Conservation (phyloP, 169 alveolate genomes). For the Miamiensis avidus region DNA sequence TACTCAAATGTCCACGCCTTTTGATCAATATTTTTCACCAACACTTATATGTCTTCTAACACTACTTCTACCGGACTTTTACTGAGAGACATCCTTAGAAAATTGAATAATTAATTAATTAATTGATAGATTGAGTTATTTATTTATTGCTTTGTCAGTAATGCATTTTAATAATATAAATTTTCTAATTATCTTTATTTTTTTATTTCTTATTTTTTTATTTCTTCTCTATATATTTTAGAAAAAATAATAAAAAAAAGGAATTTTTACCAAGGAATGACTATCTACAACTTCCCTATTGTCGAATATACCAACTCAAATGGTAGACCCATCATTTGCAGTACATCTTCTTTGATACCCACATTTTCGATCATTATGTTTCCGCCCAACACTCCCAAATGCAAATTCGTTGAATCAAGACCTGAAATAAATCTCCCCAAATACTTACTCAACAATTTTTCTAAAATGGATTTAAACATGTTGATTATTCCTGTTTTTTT, state of each 20-base stretch:
- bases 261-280: constrained; percentile 46
- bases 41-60: constrained; percentile 32
- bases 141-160: too few relatives aligned
- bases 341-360: constrained; percentile 15
- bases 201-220: too few relatives aligned
- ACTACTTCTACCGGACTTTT: constrained; percentile 43
- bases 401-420: constrained; percentile 35
- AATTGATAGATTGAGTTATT: background rate
- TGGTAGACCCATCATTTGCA: constrained; percentile 31
- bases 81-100: background rate
- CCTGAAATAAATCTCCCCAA: constrained; percentile 46
- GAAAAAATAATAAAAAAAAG: too few relatives aligned
- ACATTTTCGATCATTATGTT: constrained; percentile 45
- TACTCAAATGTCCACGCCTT: constrained; percentile 35
- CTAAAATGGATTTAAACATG: constrained; percentile 44
- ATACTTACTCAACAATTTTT: constrained; percentile 32
- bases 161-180: too few relatives aligned
- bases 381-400: constrained; percentile 43
- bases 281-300: constrained; percentile 29
- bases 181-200: too few relatives aligned
- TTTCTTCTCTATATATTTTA: too few relatives aligned
- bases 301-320: constrained; percentile 24
- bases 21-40: constrained; percentile 27
- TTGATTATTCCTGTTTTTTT: too few relatives aligned
- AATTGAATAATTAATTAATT: too few relatives aligned